Base-by-base conservation (phyloP, 495 filamentous ascomycete genomes). In the Neurospora pannonica region DNA sequence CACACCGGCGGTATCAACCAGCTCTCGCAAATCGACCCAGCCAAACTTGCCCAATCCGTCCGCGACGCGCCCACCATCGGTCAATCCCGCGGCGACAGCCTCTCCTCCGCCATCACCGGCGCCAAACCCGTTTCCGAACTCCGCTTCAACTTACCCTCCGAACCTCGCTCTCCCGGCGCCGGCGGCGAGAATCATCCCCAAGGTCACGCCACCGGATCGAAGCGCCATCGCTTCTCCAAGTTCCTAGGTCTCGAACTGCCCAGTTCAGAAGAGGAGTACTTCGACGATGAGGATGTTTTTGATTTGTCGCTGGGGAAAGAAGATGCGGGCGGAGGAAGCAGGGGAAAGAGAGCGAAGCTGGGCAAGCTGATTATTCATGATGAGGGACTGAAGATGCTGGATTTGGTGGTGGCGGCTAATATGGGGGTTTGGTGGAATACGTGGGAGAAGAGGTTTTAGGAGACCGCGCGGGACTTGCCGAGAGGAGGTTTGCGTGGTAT, bases 321-420 rank as follows among this genome's bases (percentile, higher is more conserved):
- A 81, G 86, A 84, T 70, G 87, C 94, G 0, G 94, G 94, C 0
- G 95, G 95, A 28, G 94, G 94, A 0, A 91, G 93, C 78, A 87
- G 90, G 62, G 94, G 94, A 1, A 95, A 92, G 79, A 89, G 93
- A 75, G 95, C 93, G 0, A 98, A 98, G 82, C 85, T 99, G 78
- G 95, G 95, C 1, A 99, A 98, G 83, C 80, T 98, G 72, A 92
- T 99, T 40, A 88, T 98, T 34, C 91, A 95, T 76, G 91, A 95
- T 75, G 95, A 97, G 76, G 96, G 96, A 0, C 84, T 97, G 72
- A 97, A 97, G 83, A 98, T 99, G 96, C 79, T 97, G 77, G 96
- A 99, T 86, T 79, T 99, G 71, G 87, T 97, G 2, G 94, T 98
- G 37, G 93, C 95, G 11, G 92, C 94, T 48, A 98, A 96, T 79